A percentile compares a stretch with the other conserved stretches of the same genome.
These are phyloP conservation scores for Cercospora janseana DNA, from an alignment of 2,329 filamentous ascomycete genomes.

Conservation along the genomic window DNA sequence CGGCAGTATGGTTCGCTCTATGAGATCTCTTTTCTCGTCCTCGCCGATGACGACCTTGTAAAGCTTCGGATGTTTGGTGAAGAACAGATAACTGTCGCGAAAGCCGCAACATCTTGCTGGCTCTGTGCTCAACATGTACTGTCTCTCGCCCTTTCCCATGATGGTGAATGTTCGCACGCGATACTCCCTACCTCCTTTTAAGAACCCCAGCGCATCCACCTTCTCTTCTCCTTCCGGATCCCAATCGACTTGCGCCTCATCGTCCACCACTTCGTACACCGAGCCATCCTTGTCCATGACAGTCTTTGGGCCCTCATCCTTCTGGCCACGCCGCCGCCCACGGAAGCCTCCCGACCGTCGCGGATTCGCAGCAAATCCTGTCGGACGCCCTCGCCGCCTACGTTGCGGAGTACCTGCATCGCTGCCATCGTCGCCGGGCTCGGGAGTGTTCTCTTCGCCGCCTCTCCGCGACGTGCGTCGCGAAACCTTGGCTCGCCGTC, in stretches of 20 bases:
- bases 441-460: conserved; percentile 62
- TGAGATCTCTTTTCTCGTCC: conserved; percentile 94
- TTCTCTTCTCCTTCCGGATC: conserved; percentile 88
- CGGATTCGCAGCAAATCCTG: conserved; percentile 30
- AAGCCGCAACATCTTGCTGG: conserved; percentile 96
- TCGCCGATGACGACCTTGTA: conserved; percentile 99
- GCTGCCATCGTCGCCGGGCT: conserved; percentile 48
- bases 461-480: conserved; percentile 31
- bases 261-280: conserved; percentile 82
- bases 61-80: conserved; percentile 93
- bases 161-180: conserved; percentile 94
- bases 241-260: conserved; percentile 85
- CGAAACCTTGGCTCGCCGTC: conserved; percentile 39
- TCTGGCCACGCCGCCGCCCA: conserved; percentile 69
- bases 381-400: conserved; percentile 51
- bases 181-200: conserved; percentile 84
- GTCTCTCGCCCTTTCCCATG: conserved; percentile 72
- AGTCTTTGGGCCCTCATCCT: conserved; percentile 75
- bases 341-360: conserved; percentile 60
- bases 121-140: conserved; percentile 98
- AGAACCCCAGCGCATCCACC: conserved; percentile 82
- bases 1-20: conserved; percentile 90
- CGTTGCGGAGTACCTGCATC: conserved; percentile 51
- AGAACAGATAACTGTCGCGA: conserved; percentile 96
- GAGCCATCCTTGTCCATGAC: conserved; percentile 93